phyloP scores from a whole-genome alignment of 2,329 filamentous ascomycete species.

The Pseudocercospora eumusae region DNA sequence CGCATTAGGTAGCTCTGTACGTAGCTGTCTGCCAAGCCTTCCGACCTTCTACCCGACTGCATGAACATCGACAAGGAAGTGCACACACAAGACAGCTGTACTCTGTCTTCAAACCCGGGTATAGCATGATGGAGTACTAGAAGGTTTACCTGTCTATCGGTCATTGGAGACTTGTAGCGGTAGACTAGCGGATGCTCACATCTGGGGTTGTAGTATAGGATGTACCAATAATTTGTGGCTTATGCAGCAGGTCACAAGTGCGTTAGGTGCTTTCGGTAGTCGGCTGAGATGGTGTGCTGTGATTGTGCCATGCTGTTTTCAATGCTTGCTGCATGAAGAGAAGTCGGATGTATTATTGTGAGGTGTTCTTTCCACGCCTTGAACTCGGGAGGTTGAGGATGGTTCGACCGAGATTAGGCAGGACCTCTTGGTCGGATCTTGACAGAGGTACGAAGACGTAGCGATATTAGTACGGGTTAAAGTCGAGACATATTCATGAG shows the following conservation, averaged over 20 bases:
- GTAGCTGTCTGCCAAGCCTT: not conserved
- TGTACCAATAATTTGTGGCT: slow-evolving; percentile 2
- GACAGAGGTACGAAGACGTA: not conserved
- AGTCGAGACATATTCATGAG: not conserved
- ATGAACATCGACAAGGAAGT: not conserved
- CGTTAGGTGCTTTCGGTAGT: not conserved
- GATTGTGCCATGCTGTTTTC: not conserved
- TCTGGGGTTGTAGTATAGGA: slow-evolving; percentile 2
- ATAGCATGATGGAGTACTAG: not conserved
- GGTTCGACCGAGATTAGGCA: not conserved
- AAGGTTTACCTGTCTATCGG: not conserved
- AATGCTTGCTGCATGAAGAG: not conserved
- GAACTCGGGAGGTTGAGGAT: not conserved
- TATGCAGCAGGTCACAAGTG: not conserved
- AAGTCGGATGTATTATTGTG: no score
- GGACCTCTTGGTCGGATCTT: not conserved
- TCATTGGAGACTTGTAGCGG: not conserved
- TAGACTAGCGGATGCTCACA: not conserved
- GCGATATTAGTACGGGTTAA: not conserved
- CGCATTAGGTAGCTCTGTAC: not conserved
- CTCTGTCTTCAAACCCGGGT: not conserved
- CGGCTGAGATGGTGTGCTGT: not conserved
- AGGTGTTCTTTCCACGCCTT: not conserved
- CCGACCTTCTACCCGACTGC: not conserved
- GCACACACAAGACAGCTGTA: not conserved